These are phyloP conservation scores for Periconia macrospinosa DNA, from an alignment of 2,329 filamentous ascomycete species.

Conservation along the genomic window DNA sequence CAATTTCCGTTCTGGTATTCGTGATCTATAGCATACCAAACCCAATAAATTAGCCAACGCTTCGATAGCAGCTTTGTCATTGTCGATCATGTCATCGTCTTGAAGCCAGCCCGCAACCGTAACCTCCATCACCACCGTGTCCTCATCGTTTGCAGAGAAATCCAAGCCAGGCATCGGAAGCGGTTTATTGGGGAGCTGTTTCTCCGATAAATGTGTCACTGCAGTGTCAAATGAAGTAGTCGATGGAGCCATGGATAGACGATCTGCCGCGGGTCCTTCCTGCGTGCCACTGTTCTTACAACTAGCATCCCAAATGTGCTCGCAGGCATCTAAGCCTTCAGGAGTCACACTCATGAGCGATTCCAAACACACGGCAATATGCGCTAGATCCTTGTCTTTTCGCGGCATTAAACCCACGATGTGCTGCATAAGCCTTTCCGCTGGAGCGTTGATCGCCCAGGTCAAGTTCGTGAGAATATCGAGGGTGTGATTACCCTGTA, in stretches of 20 bases:
- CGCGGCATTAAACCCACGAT: constrained; percentile 13
- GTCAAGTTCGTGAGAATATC: constrained; percentile 19
- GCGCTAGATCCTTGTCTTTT: constrained; percentile 9
- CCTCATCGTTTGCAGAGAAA: not conserved
- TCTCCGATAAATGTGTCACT: not conserved
- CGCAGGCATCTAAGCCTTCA: constrained; percentile 20
- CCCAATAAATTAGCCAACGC: constrained; percentile 22
- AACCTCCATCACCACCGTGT: constrained; percentile 21
- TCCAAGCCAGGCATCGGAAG: not conserved
- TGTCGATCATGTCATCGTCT: constrained; percentile 10
- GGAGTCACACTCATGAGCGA: constrained; percentile 13
- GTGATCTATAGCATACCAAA: constrained; percentile 12
- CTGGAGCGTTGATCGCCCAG: constrained; percentile 7
- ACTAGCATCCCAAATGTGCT: constrained; percentile 26
- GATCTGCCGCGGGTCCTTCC: not conserved
- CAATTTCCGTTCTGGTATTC: constrained; percentile 16
- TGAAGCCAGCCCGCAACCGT: constrained; percentile 29
- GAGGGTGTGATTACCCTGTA: constrained; percentile 11
- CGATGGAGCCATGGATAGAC: not conserved
- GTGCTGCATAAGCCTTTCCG: constrained; percentile 24
- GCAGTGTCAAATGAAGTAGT: not conserved
- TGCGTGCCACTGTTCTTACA: constrained; percentile 8
- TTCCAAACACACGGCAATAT: constrained; percentile 17
- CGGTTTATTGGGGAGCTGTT: not conserved
- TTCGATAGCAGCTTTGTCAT: constrained; percentile 18